These are phyloP conservation scores for Deinandra increscens DNA, from an alignment of 129 eudicot species.

Conservation along the genomic window DNA sequence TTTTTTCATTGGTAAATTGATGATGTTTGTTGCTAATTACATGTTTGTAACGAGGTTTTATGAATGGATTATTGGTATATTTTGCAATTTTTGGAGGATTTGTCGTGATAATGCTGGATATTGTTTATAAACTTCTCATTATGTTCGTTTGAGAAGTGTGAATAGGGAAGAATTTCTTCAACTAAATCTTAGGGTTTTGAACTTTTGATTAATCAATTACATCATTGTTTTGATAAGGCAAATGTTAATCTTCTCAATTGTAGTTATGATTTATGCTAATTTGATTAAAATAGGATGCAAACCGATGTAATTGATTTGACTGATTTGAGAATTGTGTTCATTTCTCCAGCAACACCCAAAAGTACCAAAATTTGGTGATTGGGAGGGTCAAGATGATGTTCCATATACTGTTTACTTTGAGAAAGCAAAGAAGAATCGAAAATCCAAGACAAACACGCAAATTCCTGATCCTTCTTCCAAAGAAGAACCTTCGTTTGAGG, in stretches of 20 bases:
- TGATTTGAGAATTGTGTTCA: neutral
- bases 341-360: conserved; percentile 46
- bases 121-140: conserved; percentile 5
- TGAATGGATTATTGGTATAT: neutral
- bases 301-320: conserved; percentile 1
- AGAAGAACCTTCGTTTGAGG: conserved; percentile 12
- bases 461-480: conserved; percentile 30
- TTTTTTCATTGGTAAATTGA: neutral
- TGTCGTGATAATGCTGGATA: neutral
- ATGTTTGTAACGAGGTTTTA: neutral
- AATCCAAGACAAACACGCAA: conserved; percentile 32
- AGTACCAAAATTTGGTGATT: conserved; percentile 53
- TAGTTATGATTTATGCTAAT: conserved; percentile 9
- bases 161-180: neutral
- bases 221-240: neutral
- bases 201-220: neutral
- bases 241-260: neutral
- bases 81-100: conserved; percentile 12
- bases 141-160: neutral
- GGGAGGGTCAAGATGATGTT: conserved; percentile 55
- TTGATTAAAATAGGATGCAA: neutral
- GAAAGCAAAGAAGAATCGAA: conserved; percentile 44
- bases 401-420: conserved; percentile 53
- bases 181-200: conserved; percentile 2
- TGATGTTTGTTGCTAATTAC: neutral